Percentiles rank a stretch among this genome's conserved stretches.
Conservation (phyloP, 169 alveolate genomes). For the Theileria annulata region DNA sequence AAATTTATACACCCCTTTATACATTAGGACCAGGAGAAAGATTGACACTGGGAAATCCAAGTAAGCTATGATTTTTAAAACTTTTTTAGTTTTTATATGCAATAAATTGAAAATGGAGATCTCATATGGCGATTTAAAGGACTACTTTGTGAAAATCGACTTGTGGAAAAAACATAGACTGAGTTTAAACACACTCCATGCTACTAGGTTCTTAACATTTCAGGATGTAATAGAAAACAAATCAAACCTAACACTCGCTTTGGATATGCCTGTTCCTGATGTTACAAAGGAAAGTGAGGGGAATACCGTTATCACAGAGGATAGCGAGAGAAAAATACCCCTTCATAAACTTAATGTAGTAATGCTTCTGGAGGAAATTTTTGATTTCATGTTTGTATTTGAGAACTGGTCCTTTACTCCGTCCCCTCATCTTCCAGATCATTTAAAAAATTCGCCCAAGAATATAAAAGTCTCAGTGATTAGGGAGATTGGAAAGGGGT, state of each 20-base stretch:
- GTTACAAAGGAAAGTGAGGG: background rate
- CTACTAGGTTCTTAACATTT: conserved; percentile 73
- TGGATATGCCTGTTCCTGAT: conserved; percentile 67
- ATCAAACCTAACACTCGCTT: conserved; percentile 73
- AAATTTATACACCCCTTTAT: conserved; percentile 74
- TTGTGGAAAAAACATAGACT: conserved; percentile 79
- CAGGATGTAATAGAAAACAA: conserved; percentile 77
- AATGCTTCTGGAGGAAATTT: conserved; percentile 72
- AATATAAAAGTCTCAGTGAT: conserved; percentile 69
- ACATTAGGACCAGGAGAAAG: conserved; percentile 74
- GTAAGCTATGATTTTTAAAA: conserved; percentile 24
- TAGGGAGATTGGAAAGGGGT: conserved; percentile 58
- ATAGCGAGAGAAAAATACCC: conserved; percentile 30
- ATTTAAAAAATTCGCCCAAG: conserved; percentile 56
- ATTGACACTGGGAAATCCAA: conserved; percentile 59
- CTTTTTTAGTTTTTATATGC: conserved; percentile 75
- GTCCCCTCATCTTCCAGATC: conserved; percentile 65
- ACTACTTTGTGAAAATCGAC: conserved; percentile 75
- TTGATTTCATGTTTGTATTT: conserved; percentile 75
- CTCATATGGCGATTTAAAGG: conserved; percentile 79
- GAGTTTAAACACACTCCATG: conserved; percentile 75
- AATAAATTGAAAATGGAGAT: conserved; percentile 65
- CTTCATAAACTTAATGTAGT: conserved; percentile 61
- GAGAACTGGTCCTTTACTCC: conserved; percentile 80
- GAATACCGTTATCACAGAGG: conserved; percentile 15